Conservation (phyloP, 2,329 filamentous ascomycete genomes). For the Fusarium siculi region DNA sequence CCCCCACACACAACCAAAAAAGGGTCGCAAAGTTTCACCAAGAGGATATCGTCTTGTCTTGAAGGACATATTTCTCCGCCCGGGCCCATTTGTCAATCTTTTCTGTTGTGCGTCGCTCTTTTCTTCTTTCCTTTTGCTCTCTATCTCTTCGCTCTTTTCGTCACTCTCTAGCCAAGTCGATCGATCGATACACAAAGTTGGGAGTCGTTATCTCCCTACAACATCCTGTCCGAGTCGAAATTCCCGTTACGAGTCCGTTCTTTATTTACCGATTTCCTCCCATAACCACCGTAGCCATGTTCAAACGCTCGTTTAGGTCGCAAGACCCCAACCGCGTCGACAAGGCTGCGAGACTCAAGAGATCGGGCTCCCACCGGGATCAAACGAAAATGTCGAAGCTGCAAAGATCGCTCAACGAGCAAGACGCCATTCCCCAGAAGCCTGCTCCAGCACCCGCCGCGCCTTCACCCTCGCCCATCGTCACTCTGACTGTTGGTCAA, state of each 20-base stretch:
- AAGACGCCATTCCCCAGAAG: constrained; percentile 51
- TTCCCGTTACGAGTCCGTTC: constrained; percentile 43
- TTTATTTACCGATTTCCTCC: constrained; percentile 37
- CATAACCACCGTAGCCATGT: constrained; percentile 70
- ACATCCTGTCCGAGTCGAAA: constrained; percentile 18
- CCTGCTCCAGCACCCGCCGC: constrained; percentile 32
- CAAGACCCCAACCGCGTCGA: constrained; percentile 80
- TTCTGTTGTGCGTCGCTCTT: constrained; percentile 52
- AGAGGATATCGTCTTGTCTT: constrained; percentile 63
- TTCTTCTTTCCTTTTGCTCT: constrained; percentile 45
- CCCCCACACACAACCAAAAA: constrained; percentile 65
- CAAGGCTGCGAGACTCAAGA: constrained; percentile 87
- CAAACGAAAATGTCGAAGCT: constrained; percentile 84
- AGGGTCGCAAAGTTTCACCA: constrained; percentile 68
- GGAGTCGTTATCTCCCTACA: constrained; percentile 26
- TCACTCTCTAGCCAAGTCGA: constrained; percentile 59
- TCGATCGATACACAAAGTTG: constrained; percentile 38
- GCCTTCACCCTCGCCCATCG: constrained; percentile 72
- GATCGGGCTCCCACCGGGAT: constrained; percentile 68
- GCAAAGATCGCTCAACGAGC: constrained; percentile 80
- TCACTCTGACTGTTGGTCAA: constrained; percentile 84
- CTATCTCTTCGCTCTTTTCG: constrained; percentile 61
- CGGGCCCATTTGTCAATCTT: constrained; percentile 63
- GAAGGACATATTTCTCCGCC: constrained; percentile 59
- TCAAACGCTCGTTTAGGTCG: constrained; percentile 89